Evolutionary conservation across 345 rosid genomes (phyloP).

Genomic region (Dipteronia sinensis): DNA sequence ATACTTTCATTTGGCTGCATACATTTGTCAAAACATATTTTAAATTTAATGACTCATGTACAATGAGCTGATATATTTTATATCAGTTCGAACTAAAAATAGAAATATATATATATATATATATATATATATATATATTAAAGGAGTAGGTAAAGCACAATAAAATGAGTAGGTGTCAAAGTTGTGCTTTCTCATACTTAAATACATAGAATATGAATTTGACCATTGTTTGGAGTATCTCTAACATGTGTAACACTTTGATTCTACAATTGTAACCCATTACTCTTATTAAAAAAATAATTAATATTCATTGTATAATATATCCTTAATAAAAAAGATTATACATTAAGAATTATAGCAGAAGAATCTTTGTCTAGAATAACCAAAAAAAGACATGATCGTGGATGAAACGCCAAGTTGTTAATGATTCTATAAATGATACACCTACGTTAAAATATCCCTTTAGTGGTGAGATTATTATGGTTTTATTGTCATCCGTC

Average conservation of each 20-base stretch:
- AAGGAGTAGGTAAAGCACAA: too few relatives aligned
- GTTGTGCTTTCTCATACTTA: conserved; percentile 7
- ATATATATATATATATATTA: too few relatives aligned
- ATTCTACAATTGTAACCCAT: conserved; percentile 18
- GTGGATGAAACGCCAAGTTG: conserved; percentile 34
- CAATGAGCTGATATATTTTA: too few relatives aligned
- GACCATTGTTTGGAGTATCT: conserved; percentile 2
- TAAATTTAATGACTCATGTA: too few relatives aligned
- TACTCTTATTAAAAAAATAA: not conserved
- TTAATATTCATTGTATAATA: not conserved
- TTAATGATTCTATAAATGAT: conserved; percentile 3
- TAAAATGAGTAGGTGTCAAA: too few relatives aligned
- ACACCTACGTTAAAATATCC: not conserved
- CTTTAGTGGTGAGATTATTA: too few relatives aligned
- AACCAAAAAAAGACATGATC: conserved; percentile 19
- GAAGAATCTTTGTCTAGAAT: conserved; percentile 50
- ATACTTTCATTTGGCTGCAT: too few relatives aligned
- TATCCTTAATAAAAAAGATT: not conserved
- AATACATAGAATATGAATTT: conserved; percentile 1
- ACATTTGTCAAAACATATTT: too few relatives aligned
- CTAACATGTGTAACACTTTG: not conserved
- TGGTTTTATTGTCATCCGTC: too few relatives aligned
- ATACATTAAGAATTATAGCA: conserved; percentile 5
- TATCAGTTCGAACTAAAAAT: too few relatives aligned
- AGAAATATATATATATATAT: too few relatives aligned